Evolutionary conservation across 768 basidiomycete genomes (phyloP).

Genomic region (Suillus variegatus): DNA sequence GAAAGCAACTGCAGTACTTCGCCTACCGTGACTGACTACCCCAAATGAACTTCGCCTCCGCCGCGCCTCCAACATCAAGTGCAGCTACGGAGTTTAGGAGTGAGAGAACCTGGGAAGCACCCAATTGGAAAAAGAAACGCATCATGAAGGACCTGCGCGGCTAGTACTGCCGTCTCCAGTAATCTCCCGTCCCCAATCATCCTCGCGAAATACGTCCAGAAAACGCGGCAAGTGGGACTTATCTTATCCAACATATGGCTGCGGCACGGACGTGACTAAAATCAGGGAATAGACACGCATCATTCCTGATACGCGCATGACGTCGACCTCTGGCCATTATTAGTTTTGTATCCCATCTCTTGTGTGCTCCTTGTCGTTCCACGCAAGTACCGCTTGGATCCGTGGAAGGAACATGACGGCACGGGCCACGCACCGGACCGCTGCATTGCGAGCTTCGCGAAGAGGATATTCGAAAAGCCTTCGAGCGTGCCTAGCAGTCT

Average conservation of each 20-base stretch:
- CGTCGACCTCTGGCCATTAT: slow-evolving; percentile 44
- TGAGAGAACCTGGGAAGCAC: not conserved
- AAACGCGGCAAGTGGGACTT: slow-evolving; percentile 57
- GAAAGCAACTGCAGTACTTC: slow-evolving; percentile 59
- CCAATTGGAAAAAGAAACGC: slow-evolving; percentile 25
- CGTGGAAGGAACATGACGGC: slow-evolving; percentile 56
- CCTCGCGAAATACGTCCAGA: slow-evolving; percentile 73
- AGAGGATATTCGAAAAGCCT: slow-evolving; percentile 72
- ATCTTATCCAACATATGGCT: slow-evolving; percentile 44
- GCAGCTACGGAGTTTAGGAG: slow-evolving; percentile 46
- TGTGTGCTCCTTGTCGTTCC: slow-evolving; percentile 44
- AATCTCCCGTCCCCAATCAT: slow-evolving; percentile 53
- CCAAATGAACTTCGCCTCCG: slow-evolving; percentile 61
- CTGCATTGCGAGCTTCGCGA: slow-evolving; percentile 75
- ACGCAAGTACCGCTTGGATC: slow-evolving; percentile 54
- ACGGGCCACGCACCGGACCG: slow-evolving; percentile 87
- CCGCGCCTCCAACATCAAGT: slow-evolving; percentile 65
- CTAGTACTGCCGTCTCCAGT: slow-evolving; percentile 56
- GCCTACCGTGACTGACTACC: slow-evolving; percentile 63
- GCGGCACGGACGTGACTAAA: slow-evolving; percentile 38
- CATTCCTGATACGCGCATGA: slow-evolving; percentile 61
- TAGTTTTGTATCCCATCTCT: slow-evolving; percentile 59
- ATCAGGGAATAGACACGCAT: slow-evolving; percentile 86
- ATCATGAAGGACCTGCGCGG: slow-evolving; percentile 72
- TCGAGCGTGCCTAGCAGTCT: slow-evolving; percentile 61